Evolutionary conservation across 129 eudicot species (phyloP).

Genomic region (Centella asiatica): DNA sequence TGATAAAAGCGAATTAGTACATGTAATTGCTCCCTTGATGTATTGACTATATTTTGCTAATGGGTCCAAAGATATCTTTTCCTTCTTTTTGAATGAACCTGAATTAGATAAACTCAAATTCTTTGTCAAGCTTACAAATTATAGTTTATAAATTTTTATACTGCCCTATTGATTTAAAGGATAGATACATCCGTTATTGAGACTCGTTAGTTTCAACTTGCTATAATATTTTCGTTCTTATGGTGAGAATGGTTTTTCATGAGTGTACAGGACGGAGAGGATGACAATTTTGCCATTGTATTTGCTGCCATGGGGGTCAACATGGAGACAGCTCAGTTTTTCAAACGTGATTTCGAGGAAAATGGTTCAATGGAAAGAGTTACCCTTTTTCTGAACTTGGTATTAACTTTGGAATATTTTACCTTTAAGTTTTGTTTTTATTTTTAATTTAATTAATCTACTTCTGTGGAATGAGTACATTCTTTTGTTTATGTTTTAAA

Average conservation of each 20-base stretch:
- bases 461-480: background rate
- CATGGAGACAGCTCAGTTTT: slow-evolving; percentile 98
- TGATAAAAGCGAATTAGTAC: no score
- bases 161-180: background rate
- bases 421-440: background rate
- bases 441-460: no score
- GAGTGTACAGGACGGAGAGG: slow-evolving; percentile 45
- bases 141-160: no score
- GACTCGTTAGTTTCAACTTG: background rate
- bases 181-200: background rate
- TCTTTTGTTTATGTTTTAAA: background rate
- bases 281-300: slow-evolving; percentile 97
- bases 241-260: background rate
- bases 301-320: slow-evolving; percentile 99
- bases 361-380: slow-evolving; percentile 99
- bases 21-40: background rate
- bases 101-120: no score
- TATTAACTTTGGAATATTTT: slow-evolving; percentile 15
- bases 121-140: background rate
- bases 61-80: no score
- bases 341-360: slow-evolving; percentile 99
- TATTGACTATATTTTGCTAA: no score
- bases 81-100: background rate
- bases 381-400: slow-evolving; percentile 91
- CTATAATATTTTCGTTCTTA: background rate